Percentiles rank a stretch among this genome's conserved stretches.
phyloP scores from a whole-genome alignment of 345 rosid species.

The Hypericum perforatum region DNA sequence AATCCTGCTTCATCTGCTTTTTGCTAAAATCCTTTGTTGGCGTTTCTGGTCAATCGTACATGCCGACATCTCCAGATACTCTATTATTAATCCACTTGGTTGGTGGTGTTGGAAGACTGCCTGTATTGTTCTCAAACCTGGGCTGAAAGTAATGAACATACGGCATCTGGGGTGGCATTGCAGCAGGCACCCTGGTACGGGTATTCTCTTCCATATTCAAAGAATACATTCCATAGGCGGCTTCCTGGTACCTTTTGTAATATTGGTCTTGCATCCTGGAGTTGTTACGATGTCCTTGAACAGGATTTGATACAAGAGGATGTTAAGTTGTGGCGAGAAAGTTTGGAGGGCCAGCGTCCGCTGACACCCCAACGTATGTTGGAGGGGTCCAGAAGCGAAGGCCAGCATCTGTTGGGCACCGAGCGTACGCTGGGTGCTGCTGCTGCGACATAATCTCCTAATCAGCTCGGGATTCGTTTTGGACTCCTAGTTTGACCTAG shows the following conservation, averaged over 20 bases:
- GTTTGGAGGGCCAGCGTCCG: no score
- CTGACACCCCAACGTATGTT: no score
- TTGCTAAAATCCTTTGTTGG: constrained; percentile 29
- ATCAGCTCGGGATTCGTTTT: no score
- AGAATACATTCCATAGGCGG: constrained; percentile 41
- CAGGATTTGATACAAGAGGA: constrained; percentile 29
- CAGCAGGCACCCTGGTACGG: constrained; percentile 22
- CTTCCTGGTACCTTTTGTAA: constrained; percentile 37
- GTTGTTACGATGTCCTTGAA: constrained; percentile 35
- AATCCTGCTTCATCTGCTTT: constrained; percentile 43
- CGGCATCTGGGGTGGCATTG: constrained; percentile 17
- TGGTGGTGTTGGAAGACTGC: constrained; percentile 54
- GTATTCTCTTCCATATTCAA: constrained; percentile 41
- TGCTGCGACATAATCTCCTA: no score
- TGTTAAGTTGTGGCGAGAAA: no score
- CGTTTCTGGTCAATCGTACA: constrained; percentile 27
- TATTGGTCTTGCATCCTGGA: constrained; percentile 34
- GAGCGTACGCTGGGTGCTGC: no score
- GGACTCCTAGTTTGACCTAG: no score
- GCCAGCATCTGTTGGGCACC: no score
- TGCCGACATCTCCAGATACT: constrained; percentile 24
- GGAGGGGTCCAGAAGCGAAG: no score
- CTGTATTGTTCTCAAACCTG: constrained; percentile 30
- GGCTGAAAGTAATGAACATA: constrained; percentile 15
- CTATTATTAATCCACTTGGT: constrained; percentile 44